Base-by-base conservation (phyloP, 2,329 filamentous ascomycete species). In the Verruconis gallopava region DNA sequence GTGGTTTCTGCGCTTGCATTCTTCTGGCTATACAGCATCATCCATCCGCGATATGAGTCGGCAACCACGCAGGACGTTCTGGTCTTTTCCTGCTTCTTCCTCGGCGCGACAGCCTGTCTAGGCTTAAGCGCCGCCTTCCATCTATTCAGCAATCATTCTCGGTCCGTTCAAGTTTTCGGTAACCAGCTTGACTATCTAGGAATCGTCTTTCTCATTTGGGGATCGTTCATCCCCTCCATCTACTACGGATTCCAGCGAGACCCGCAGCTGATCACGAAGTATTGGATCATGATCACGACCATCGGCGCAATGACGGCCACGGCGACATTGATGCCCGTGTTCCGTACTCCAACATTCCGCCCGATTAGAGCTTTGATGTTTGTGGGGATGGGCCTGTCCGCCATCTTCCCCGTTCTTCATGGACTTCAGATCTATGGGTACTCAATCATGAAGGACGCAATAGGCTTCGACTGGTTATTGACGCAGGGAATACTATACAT, bases 161-260 rank as follows among this genome's bases (percentile, higher is more conserved):
- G 77, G 28, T 62, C 63, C 2, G 84, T 95, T 12, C 78, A 81
- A 2, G 79, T 75, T 47, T 83, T 85, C 67, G 88, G 88, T 9
- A 96, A 96, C 58, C 85, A 93, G 59, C 66, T 96, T 44, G 91
- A 98, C 58, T 96, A 98, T 58, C 75, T 89, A 4, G 91, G 91
- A 4, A 98, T 98, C 51, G 84, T 96, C 21, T 75, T 79, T 38
- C 66, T 98, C 50, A 96, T 96, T 45, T 83, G 89, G 50, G 91
- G 91, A 4, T 89, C 81, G 57, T 94, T 89, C 55, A 75, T 96
- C 36, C 88, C 91, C 2, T 81, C 83, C 38, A 61, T 98, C 45
- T 72, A 71, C 50, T 73, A 73, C 51, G 65, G 61, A 3, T 73
- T 76, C 48, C 11, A 75, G 53, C 85, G 80, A 53, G 65, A 78